Base-by-base conservation (phyloP, 2,329 filamentous ascomycete species). In the Fusarium hostae region DNA sequence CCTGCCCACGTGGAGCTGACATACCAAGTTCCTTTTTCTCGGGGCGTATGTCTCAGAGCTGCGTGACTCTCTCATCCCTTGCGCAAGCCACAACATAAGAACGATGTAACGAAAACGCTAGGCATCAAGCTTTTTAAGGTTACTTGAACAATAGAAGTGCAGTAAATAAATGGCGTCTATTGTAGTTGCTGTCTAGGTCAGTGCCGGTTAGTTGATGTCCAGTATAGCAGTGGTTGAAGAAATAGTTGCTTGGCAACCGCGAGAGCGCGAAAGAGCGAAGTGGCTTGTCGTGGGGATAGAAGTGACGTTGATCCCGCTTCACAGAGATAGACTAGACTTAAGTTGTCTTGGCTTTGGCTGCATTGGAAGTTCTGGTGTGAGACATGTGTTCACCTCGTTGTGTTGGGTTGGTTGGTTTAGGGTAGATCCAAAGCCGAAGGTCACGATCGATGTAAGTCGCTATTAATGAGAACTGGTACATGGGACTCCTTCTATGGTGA, bases 31-130 rank as follows among this genome's bases (percentile, higher is more conserved):
- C 22, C 64, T 63, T 50, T 24, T 55, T 60, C 47, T 56, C 51
- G 30, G 50, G n/a, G 50, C 28, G 47, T 47, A 66, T 72, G 70
- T 72, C 70, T 72, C 66, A 66, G 52, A 50, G 50, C 40, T 68
- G 52, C 51, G 44, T 51, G 37, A 63, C 58, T 28, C 39, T 44
- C 32, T 32, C 51, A 40, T 48, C 66, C 70, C 66, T 73, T 59
- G 28, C 54, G 66, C 41, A 71, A 73, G 66, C 70, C 70, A 73
- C 70, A 41, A 22, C 41, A 62, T 57, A 48, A 52, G 44, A 59
- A 39, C 51, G 37, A 72, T 61, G 55, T 70, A 64, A 68, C 67
- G 32, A 40, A 34, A 34, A 40, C 4, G n/a, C 22, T 20, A 15
- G n/a, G 15, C 26, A 45, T 32, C 40, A 50, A 50, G 24, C 2